These are phyloP conservation scores for Coniferiporia sulphurascens DNA, from an alignment of 1,284 basidiomycete species.

Conservation along the genomic window DNA sequence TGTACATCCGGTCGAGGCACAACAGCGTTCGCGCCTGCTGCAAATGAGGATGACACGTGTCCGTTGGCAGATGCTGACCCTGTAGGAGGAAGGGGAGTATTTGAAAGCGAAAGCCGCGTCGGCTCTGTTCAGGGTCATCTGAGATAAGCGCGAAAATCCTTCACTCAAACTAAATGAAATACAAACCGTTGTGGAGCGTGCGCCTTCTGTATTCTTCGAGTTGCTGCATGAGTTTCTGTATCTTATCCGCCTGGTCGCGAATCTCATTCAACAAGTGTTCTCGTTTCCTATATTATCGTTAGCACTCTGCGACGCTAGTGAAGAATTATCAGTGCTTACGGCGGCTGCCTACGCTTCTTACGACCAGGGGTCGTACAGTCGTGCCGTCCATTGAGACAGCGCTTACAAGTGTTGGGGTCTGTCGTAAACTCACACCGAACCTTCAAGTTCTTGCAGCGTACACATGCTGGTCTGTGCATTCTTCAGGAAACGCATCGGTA, in stretches of 20 bases:
- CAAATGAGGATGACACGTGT: not conserved
- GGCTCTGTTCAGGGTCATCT: constrained; percentile 17
- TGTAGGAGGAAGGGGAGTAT: constrained; percentile 11
- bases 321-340: constrained; percentile 4
- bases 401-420: constrained; percentile 15
- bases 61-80: not conserved
- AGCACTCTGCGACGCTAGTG: not conserved
- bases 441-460: constrained; percentile 19
- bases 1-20: constrained; percentile 39
- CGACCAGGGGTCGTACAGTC: constrained; percentile 15
- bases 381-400: constrained; percentile 17
- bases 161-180: constrained; percentile 18
- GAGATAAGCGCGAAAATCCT: constrained; percentile 7
- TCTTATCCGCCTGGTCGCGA: constrained; percentile 63
- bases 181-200: constrained; percentile 18
- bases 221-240: constrained; percentile 60
- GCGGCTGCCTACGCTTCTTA: constrained; percentile 17
- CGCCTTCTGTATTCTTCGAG: constrained; percentile 41
- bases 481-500: not conserved
- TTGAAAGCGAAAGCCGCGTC: constrained; percentile 8
- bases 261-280: constrained; percentile 71
- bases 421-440: constrained; percentile 18
- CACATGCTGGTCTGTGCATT: constrained; percentile 10
- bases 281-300: constrained; percentile 49
- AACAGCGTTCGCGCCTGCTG: not conserved